Evolutionary conservation across 345 rosid genomes (phyloP).

Genomic region (Rubroshorea leprosula): DNA sequence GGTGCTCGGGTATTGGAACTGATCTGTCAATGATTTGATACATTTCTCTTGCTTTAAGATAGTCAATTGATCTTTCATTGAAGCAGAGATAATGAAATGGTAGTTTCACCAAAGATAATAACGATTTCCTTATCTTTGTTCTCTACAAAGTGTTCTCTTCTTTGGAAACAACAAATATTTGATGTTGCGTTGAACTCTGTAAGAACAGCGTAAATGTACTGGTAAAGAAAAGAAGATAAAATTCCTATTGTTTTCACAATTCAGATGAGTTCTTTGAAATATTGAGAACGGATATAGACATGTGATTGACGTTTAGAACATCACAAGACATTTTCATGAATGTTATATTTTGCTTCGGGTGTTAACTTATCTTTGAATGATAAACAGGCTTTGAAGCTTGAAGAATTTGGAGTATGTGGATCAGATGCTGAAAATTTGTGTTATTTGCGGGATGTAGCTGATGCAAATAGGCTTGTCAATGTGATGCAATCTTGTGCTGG

Average conservation of each 20-base stretch:
- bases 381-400: constrained; percentile 81
- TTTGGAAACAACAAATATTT: not conserved
- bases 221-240: not conserved
- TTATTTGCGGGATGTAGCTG: constrained; percentile 76
- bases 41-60: too few species aligned
- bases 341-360: not conserved
- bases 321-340: not conserved
- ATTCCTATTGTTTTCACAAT: not conserved
- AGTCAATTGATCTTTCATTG: too few species aligned
- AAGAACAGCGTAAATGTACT: not conserved
- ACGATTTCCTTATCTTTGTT: too few species aligned
- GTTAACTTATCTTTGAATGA: constrained; percentile 9
- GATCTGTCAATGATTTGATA: constrained; percentile 26
- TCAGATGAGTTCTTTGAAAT: not conserved
- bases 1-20: constrained; percentile 93
- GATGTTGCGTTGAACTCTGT: not conserved
- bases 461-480: constrained; percentile 76
- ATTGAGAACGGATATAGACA: not conserved
- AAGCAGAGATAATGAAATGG: too few species aligned
- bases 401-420: constrained; percentile 88
- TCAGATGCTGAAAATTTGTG: constrained; percentile 90
- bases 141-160: not conserved
- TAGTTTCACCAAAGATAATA: too few species aligned
- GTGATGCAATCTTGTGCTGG: constrained; percentile 55
- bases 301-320: not conserved